Evolutionary conservation across 345 rosid species (phyloP), one percentile per base, ranked within the genome.

Genomic region (Zanthoxylum bungeanum): DNA sequence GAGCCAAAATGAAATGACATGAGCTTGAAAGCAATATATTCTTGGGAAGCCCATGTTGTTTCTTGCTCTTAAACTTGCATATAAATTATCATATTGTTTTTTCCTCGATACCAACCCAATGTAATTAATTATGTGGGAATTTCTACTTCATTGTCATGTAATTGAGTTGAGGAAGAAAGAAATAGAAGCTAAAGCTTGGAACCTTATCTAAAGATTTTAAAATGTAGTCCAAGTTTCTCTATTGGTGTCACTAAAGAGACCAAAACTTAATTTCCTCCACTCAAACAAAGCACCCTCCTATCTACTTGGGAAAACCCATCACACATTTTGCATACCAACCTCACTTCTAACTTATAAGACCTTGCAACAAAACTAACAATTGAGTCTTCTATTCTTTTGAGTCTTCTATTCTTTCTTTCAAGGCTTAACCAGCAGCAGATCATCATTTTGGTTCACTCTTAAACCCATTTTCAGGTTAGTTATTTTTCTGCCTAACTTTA

Each of bases 221-320:
- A 44, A 55, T 71, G 60, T 19, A 56, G 82, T 60, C 82, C 78
- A 80, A 68, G 76, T 62, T 66, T 77, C 82, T 76, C 83, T 70
- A 69, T 73, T 77, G 83, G 85, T 58, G 79, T 56, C 69, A 42
- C 68, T 57, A 46, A 80, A 64, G 79, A 74, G 87, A 75, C 81
- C 66, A 77, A 66, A 68, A 60, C 37, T 73, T 42, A 83, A 40
- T 87, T 77, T 84, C 83, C 79, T 60, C 96, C 97, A 84, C 96
- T 74, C 93, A 78, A 69, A 72, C 93, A 78, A 69, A 73, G 59
- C 53, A 21, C 78, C 85, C 88, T 97, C 98, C 96, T 91, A 90
- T 91, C 94, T 83, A 58, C 71, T 75, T 16, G 68, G 86, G 75
- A 91, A 87, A 85, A 77, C 91, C 87, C 91, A 84, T 78, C 53